Evolutionary conservation across 495 filamentous ascomycete species (phyloP).

Genomic region (Tuber borchii): DNA sequence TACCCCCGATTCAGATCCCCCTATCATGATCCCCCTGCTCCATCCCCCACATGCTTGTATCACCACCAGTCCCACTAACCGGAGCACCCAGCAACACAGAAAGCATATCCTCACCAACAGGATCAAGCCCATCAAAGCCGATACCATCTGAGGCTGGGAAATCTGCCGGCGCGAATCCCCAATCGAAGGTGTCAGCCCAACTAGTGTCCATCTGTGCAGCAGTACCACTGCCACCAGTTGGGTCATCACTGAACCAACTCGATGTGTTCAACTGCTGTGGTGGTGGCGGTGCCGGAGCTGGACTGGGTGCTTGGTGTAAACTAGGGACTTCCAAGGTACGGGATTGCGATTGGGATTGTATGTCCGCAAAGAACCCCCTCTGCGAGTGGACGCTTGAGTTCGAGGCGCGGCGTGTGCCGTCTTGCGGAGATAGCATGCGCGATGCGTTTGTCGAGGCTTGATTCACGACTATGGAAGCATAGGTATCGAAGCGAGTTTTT

Average conservation of each 20-base stretch:
- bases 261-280: slow-evolving; percentile 11
- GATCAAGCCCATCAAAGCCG: slow-evolving; percentile 23
- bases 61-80: slow-evolving; percentile 18
- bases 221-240: not conserved
- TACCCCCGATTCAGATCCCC: slow-evolving; percentile 7
- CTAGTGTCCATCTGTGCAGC: slow-evolving; percentile 25
- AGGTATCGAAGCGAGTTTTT: slow-evolving; percentile 24
- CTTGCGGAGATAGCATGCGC: slow-evolving; percentile 36
- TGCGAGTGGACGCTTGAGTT: slow-evolving; percentile 21
- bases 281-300: slow-evolving; percentile 11
- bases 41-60: slow-evolving; percentile 34
- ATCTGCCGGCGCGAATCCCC: slow-evolving; percentile 10
- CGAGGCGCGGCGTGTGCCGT: slow-evolving; percentile 28
- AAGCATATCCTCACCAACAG: slow-evolving; percentile 16
- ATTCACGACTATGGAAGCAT: slow-evolving; percentile 17
- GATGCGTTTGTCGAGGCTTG: slow-evolving; percentile 17
- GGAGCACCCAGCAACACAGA: slow-evolving; percentile 10
- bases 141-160: slow-evolving; percentile 11
- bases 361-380: slow-evolving; percentile 17
- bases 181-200: slow-evolving; percentile 24
- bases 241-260: slow-evolving; percentile 18
- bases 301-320: slow-evolving; percentile 19
- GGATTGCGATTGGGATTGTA: slow-evolving; percentile 15
- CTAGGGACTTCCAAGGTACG: slow-evolving; percentile 37
- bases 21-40: slow-evolving; percentile 25